Evolutionary conservation across 2,329 filamentous ascomycete genomes (phyloP).

Genomic region (Aspergillus pseudoglaucus): DNA sequence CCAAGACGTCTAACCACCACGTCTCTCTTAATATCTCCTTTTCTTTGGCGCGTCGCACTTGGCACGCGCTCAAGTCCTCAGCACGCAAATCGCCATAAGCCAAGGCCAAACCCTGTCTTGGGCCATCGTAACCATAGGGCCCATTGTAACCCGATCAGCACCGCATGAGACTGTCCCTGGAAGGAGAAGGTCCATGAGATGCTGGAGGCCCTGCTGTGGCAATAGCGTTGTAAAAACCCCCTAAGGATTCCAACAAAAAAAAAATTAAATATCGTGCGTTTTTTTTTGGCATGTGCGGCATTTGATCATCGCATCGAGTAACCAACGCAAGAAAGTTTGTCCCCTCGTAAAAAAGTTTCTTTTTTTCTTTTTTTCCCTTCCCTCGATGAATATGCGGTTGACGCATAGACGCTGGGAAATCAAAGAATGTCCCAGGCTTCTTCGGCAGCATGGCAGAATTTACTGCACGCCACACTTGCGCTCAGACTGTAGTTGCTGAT

Average conservation of each 20-base stretch:
- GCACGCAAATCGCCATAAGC: too few relatives aligned
- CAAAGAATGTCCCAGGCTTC: slow-evolving; percentile 93
- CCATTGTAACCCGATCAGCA: too few relatives aligned
- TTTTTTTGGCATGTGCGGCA: slow-evolving; percentile 3
- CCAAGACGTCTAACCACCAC: background rate
- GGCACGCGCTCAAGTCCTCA: too few relatives aligned
- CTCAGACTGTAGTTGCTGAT: slow-evolving; percentile 98
- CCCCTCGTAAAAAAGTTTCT: slow-evolving; percentile 16
- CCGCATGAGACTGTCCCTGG: too few relatives aligned
- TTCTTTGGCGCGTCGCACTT: too few relatives aligned
- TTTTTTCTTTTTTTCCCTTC: background rate
- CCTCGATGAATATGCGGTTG: background rate
- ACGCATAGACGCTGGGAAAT: slow-evolving; percentile 15
- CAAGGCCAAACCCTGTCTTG: too few relatives aligned
- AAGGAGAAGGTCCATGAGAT: too few relatives aligned
- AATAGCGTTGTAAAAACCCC: background rate
- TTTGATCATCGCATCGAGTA: slow-evolving; percentile 7
- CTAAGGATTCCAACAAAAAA: background rate
- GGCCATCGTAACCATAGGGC: too few relatives aligned
- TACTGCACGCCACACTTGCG: slow-evolving; percentile 97
- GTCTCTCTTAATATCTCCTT: too few relatives aligned
- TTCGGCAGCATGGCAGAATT: slow-evolving; percentile 97
- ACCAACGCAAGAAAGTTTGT: slow-evolving; percentile 19
- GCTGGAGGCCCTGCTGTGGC: too few relatives aligned
- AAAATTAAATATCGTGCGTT: too few relatives aligned